Evolutionary conservation across 768 basidiomycete species (phyloP).

Genomic region (Termitomyces sp.): DNA sequence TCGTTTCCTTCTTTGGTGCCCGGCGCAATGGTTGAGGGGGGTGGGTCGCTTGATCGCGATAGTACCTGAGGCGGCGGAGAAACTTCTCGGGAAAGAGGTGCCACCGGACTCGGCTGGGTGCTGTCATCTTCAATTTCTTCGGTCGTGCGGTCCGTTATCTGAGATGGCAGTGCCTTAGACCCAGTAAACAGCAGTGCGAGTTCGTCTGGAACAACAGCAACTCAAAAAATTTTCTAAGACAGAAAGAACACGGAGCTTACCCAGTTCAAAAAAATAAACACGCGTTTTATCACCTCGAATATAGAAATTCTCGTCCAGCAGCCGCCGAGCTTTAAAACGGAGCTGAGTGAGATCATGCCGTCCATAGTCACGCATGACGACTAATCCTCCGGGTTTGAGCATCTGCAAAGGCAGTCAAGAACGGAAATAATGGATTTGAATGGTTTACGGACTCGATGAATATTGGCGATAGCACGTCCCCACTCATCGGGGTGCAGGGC

Average conservation of each 20-base stretch:
- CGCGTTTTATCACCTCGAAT: slow-evolving; percentile 95
- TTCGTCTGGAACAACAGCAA: slow-evolving; percentile 46
- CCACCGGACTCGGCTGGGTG: not conserved
- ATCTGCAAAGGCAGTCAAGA: slow-evolving; percentile 41
- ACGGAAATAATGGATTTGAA: not conserved
- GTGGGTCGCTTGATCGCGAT: not conserved
- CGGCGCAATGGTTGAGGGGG: not conserved
- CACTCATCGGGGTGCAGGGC: slow-evolving; percentile 94
- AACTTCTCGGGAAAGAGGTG: slow-evolving; percentile 1
- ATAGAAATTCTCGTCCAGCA: slow-evolving; percentile 93
- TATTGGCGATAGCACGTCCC: slow-evolving; percentile 74
- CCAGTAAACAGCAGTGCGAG: slow-evolving; percentile 79
- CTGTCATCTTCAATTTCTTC: slow-evolving; percentile 33
- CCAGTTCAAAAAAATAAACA: slow-evolving; percentile 93
- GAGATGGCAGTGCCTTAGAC: slow-evolving; percentile 28
- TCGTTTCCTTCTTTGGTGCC: not conserved
- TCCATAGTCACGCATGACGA: slow-evolving; percentile 92
- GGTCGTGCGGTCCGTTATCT: slow-evolving; percentile 23
- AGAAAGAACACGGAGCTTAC: slow-evolving; percentile 30
- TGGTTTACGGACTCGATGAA: slow-evolving; percentile 51
- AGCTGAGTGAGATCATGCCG: slow-evolving; percentile 93
- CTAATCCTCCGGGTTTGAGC: slow-evolving; percentile 81
- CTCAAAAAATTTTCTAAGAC: not conserved
- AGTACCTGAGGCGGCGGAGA: not conserved
- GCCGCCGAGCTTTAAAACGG: slow-evolving; percentile 81